phyloP scores from a whole-genome alignment of 371 early-diverging fungal species.

The Mortierella sp. region DNA sequence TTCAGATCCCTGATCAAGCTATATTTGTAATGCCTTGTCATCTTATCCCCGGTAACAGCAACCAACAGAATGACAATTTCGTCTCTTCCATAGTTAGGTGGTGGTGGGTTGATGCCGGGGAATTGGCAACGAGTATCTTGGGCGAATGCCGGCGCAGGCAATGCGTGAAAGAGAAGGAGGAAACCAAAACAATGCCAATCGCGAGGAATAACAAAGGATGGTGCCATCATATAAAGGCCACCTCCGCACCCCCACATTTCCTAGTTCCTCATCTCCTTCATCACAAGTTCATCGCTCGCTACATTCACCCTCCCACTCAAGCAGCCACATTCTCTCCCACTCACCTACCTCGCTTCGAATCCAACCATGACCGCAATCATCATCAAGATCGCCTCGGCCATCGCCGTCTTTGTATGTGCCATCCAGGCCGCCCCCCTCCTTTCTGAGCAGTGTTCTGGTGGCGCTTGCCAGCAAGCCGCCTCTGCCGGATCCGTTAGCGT shows the following conservation, averaged over 20 bases:
- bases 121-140: too few relatives aligned
- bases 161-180: neutral
- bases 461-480: conserved; percentile 24
- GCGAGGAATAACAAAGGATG: neutral
- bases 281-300: neutral
- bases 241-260: neutral
- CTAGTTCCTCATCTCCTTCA: neutral
- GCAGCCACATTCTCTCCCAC: neutral
- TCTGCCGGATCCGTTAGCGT: conserved; percentile 23
- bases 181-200: neutral
- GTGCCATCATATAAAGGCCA: neutral
- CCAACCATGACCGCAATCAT: conserved; percentile 18
- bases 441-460: conserved; percentile 15
- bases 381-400: conserved; percentile 28
- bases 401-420: conserved; percentile 23
- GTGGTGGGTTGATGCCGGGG: too few relatives aligned
- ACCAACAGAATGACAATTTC: too few relatives aligned
- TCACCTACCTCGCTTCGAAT: neutral
- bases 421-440: conserved; percentile 28
- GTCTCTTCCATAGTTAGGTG: neutral
- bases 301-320: neutral
- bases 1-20: too few relatives aligned
- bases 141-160: neutral
- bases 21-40: too few relatives aligned
- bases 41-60: neutral